phyloP scores from a whole-genome alignment of 495 filamentous ascomycete genomes.

The Lichenothelia convexa region DNA sequence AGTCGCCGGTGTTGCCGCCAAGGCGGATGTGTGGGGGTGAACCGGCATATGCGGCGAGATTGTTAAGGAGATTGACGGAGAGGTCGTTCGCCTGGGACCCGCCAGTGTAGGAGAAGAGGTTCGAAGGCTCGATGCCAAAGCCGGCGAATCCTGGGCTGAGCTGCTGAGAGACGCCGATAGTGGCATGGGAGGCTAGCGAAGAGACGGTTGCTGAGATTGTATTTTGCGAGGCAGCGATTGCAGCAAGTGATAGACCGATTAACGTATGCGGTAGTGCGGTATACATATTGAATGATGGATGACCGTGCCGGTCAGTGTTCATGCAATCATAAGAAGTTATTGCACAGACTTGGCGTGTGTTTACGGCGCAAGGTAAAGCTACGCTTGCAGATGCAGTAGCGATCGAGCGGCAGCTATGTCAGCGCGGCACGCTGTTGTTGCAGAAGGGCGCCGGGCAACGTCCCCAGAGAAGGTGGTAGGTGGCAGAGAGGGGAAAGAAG shows the following conservation, averaged over 20 bases:
- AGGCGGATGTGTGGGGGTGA: conserved; percentile 20
- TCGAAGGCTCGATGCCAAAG: conserved; percentile 24
- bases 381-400: too few species aligned
- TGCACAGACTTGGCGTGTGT: too few species aligned
- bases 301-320: too few species aligned
- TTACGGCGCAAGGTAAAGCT: too few species aligned
- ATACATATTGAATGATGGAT: too few species aligned
- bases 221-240: background rate
- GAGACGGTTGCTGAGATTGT: background rate
- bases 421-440: too few species aligned
- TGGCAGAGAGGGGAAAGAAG: too few species aligned
- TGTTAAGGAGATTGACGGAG: conserved; percentile 19
- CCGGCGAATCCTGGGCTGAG: conserved; percentile 16
- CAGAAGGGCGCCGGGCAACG: too few species aligned
- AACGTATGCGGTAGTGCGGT: background rate
- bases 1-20: conserved; percentile 24
- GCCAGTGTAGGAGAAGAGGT: conserved; percentile 25
- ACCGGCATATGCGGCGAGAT: conserved; percentile 22
- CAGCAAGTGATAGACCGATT: background rate
- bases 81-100: conserved; percentile 13
- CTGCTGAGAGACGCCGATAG: background rate
- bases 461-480: too few species aligned
- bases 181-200: background rate
- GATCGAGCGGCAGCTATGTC: too few species aligned
- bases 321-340: too few species aligned